Evolutionary conservation across 805 yeast genomes (phyloP).

Genomic region (Crinitomyces ghanaensis): DNA sequence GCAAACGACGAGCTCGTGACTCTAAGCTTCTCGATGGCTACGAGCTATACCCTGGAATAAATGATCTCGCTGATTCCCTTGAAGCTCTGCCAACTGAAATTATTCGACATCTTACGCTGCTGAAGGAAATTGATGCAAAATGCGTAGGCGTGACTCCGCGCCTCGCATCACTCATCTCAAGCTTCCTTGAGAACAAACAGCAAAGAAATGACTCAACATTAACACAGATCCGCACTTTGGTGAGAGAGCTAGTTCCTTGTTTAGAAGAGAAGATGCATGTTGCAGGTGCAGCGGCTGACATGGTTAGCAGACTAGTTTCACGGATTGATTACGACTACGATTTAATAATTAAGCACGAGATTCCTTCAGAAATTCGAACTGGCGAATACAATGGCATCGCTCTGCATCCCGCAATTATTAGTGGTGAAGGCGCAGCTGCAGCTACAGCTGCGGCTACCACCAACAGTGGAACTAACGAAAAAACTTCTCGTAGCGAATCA

Average conservation of each 20-base stretch:
- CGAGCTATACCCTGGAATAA: slow-evolving; percentile 63
- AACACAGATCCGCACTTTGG: slow-evolving; percentile 30
- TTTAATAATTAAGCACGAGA: slow-evolving; percentile 60
- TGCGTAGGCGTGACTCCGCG: slow-evolving; percentile 66
- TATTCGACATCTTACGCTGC: slow-evolving; percentile 70
- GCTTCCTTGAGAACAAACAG: slow-evolving; percentile 36
- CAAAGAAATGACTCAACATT: too few species aligned
- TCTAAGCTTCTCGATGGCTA: too few species aligned
- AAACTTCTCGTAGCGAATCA: slow-evolving; percentile 69
- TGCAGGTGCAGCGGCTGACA: slow-evolving; percentile 79
- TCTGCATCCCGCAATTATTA: slow-evolving; percentile 86
- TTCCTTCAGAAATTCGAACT: slow-evolving; percentile 64
- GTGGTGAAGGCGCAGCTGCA: too few species aligned
- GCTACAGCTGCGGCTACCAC: slow-evolving; percentile 39
- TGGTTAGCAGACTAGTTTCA: slow-evolving; percentile 51
- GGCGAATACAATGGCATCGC: slow-evolving; percentile 68
- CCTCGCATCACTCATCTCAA: slow-evolving; percentile 42
- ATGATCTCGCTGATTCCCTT: slow-evolving; percentile 82
- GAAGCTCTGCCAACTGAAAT: slow-evolving; percentile 83
- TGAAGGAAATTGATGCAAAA: slow-evolving; percentile 92
- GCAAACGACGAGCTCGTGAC: neutral
- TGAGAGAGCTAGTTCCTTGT: slow-evolving; percentile 74
- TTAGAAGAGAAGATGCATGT: slow-evolving; percentile 97
- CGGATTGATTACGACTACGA: slow-evolving; percentile 76
- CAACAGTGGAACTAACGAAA: slow-evolving; percentile 47